Evolutionary conservation across 352 stramenopile species (phyloP).

Genomic region (Globisporangium echinulatum): DNA sequence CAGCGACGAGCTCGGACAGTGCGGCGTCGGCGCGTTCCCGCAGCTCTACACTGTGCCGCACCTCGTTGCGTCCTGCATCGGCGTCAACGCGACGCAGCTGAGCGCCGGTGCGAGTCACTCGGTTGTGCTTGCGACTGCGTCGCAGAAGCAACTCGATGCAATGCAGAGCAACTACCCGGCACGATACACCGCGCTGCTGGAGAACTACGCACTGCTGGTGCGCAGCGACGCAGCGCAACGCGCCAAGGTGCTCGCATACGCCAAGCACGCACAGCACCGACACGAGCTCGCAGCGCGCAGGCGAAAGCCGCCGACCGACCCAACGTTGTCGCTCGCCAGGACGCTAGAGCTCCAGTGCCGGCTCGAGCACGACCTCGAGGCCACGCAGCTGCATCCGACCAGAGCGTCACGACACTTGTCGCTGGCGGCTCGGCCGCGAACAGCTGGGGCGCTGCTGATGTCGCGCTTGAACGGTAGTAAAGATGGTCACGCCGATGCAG

Average conservation of each 20-base stretch:
- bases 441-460: constrained; percentile 2
- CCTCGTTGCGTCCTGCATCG: constrained; percentile 51
- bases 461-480: neutral
- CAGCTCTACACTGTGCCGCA: constrained; percentile 75
- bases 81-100: constrained; percentile 46
- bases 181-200: constrained; percentile 33
- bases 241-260: constrained; percentile 22
- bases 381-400: neutral
- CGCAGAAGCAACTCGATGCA: constrained; percentile 33
- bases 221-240: constrained; percentile 32
- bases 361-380: constrained; percentile 23
- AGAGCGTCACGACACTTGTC: neutral
- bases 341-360: constrained; percentile 21
- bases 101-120: constrained; percentile 44
- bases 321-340: constrained; percentile 14
- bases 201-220: constrained; percentile 31
- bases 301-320: constrained; percentile 32
- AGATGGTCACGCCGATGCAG: neutral
- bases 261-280: constrained; percentile 19
- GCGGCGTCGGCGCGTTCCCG: constrained; percentile 52
- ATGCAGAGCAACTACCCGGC: constrained; percentile 38
- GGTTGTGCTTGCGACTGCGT: constrained; percentile 33
- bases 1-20: constrained; percentile 69
- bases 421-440: constrained; percentile 1
- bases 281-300: constrained; percentile 23